These are phyloP conservation scores for Eucalyptus tenuipes DNA, from an alignment of 345 rosid genomes.

Conservation along the genomic window DNA sequence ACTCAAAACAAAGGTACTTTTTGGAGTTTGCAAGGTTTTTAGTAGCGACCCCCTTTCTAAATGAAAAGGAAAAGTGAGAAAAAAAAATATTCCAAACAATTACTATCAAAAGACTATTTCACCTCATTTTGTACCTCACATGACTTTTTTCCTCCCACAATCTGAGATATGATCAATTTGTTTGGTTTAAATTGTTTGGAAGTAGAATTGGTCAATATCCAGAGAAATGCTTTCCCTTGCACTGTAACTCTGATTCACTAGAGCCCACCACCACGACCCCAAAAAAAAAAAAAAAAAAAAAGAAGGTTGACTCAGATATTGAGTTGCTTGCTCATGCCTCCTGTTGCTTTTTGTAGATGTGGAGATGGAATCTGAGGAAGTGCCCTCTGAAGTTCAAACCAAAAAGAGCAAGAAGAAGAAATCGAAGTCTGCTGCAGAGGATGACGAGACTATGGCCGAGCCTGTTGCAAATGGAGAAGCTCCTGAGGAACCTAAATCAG, in stretches of 20 bases:
- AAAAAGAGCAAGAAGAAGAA: slow-evolving; percentile 64
- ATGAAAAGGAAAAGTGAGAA: neutral
- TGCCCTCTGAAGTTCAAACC: slow-evolving; percentile 18
- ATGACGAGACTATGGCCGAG: slow-evolving; percentile 22
- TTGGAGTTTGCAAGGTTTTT: neutral
- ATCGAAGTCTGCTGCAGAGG: slow-evolving; percentile 21
- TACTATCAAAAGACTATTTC: neutral
- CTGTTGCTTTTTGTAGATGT: neutral
- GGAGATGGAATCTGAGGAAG: slow-evolving; percentile 39
- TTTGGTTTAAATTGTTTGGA: neutral
- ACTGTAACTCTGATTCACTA: neutral
- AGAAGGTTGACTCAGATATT: neutral
- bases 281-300: neutral
- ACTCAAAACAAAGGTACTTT: slow-evolving; percentile 40
- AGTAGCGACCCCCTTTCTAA: neutral
- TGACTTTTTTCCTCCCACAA: neutral
- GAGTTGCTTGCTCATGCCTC: neutral
- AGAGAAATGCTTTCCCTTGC: neutral
- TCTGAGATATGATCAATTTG: neutral
- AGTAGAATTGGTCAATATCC: neutral
- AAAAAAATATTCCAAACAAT: neutral
- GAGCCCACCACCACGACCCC: neutral
- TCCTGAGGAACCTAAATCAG: slow-evolving; percentile 27
- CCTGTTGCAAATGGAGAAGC: slow-evolving; percentile 18
- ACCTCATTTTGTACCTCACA: neutral